These are phyloP conservation scores for Aspergillus ustus DNA, from an alignment of 2,329 filamentous ascomycete genomes.

Conservation along the genomic window DNA sequence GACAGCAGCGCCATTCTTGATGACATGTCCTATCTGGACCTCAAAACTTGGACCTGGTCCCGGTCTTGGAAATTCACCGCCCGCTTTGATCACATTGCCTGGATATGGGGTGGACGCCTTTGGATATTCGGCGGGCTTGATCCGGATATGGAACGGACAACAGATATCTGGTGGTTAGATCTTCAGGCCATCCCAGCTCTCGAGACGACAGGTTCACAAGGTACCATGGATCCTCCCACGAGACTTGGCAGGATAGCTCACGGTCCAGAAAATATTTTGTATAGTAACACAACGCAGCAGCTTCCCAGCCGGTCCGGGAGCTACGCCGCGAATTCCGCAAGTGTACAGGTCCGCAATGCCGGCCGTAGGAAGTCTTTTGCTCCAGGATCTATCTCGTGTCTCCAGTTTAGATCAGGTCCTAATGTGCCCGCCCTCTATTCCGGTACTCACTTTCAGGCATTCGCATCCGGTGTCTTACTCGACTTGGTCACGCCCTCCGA, in stretches of 20 bases:
- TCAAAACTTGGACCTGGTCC: constrained; percentile 98
- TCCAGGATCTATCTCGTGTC: constrained; percentile 84
- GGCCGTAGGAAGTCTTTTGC: constrained; percentile 62
- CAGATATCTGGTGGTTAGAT: constrained; percentile 97
- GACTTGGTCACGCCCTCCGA: constrained; percentile 94
- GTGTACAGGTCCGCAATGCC: constrained; percentile 60
- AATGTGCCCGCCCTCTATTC: constrained; percentile 87
- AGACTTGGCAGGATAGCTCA: constrained; percentile 40
- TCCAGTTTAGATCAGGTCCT: constrained; percentile 86
- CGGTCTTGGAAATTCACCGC: constrained; percentile 93
- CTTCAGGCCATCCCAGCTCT: constrained; percentile 88
- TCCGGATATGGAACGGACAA: constrained; percentile 95
- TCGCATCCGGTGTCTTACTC: constrained; percentile 87
- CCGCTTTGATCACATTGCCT: constrained; percentile 92
- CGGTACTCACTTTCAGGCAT: constrained; percentile 93
- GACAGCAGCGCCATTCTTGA: constrained; percentile 91
- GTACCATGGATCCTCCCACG: constrained; percentile 51
- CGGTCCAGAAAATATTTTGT: constrained; percentile 41
- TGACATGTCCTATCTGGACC: constrained; percentile 93
- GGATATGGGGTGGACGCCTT: constrained; percentile 88
- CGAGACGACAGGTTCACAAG: constrained; percentile 68
- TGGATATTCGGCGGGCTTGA: constrained; percentile 97
- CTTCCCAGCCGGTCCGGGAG: constrained; percentile 45
- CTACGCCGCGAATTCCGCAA: constrained; percentile 76
- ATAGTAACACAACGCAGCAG: constrained; percentile 43